A percentile compares a stretch with the other conserved stretches of the same genome.
Evolutionary conservation across 129 eudicot genomes (phyloP).

Genomic region (Logfia minima): DNA sequence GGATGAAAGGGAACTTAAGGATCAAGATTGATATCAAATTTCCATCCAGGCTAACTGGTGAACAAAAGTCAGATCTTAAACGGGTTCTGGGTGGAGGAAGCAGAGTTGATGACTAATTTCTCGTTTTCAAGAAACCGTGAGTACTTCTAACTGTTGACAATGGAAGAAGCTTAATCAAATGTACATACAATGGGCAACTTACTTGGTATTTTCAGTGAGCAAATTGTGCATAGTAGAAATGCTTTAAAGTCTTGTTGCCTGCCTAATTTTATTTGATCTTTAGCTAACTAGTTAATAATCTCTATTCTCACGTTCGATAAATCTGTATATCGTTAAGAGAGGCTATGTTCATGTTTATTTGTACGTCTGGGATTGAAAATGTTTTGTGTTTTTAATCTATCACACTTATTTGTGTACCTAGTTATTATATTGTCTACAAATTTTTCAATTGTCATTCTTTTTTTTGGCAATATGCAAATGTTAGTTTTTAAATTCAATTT

Average conservation of each 20-base stretch:
- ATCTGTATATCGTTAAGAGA: constrained; percentile 38
- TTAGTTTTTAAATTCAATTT: neutral
- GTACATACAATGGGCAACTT: constrained; percentile 56
- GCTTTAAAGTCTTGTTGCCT: constrained; percentile 24
- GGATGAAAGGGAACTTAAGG: constrained; percentile 72
- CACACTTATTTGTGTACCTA: constrained; percentile 23
- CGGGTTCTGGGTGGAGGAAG: constrained; percentile 54
- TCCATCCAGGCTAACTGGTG: constrained; percentile 68
- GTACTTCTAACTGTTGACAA: constrained; percentile 40
- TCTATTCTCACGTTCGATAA: constrained; percentile 22
- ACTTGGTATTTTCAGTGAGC: constrained; percentile 32
- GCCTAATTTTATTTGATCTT: constrained; percentile 1
- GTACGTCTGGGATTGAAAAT: constrained; percentile 24
- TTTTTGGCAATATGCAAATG: constrained; percentile 10
- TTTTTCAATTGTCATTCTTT: neutral
- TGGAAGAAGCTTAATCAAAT: constrained; percentile 35
- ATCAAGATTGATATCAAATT: constrained; percentile 79
- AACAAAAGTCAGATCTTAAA: constrained; percentile 73
- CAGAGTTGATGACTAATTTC: constrained; percentile 35
- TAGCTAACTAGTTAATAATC: constrained; percentile 35
- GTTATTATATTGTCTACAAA: constrained; percentile 5
- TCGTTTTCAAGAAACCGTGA: constrained; percentile 16
- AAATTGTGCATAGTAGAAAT: constrained; percentile 65
- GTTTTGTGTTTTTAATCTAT: constrained; percentile 20
- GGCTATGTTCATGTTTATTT: constrained; percentile 28